Conservation (phyloP, 2,329 filamentous ascomycete genomes). For the Chrysosphaeria jannelii region DNA sequence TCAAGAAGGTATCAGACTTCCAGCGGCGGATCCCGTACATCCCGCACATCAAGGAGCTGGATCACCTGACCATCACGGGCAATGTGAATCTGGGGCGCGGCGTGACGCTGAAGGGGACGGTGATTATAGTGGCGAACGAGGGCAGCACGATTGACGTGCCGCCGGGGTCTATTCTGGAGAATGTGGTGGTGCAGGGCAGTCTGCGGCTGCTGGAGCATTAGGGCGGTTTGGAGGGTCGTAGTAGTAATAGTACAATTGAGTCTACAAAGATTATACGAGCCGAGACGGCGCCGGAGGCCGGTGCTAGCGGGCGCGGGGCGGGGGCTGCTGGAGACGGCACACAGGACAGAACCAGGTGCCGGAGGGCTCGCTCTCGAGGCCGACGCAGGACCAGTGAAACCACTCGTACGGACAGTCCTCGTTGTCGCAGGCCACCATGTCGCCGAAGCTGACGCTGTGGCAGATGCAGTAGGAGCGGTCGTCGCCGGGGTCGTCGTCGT, state of each 20-base stretch:
- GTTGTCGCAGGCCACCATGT: constrained; percentile 78
- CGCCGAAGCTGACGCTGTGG: constrained; percentile 56
- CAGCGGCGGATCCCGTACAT: constrained; percentile 66
- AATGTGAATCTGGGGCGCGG: constrained; percentile 89
- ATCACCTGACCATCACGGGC: constrained; percentile 91
- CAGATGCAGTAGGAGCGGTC: constrained; percentile 65
- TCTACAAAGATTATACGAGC: too few relatives aligned
- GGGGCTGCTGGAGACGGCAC: constrained; percentile 19
- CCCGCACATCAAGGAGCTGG: constrained; percentile 70
- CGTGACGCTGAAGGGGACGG: constrained; percentile 88
- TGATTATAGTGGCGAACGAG: constrained; percentile 96
- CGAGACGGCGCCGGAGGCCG: too few relatives aligned
- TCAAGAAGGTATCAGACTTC: constrained; percentile 99
- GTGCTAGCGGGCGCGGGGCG: too few relatives aligned
- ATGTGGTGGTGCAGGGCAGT: constrained; percentile 95
- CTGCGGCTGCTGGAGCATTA: constrained; percentile 44
- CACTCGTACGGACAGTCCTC: constrained; percentile 54
- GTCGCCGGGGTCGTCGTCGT: constrained; percentile 41
- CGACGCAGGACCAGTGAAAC: constrained; percentile 60
- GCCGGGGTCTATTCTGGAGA: constrained; percentile 87
- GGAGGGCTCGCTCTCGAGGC: constrained; percentile 34
- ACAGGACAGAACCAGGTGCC: constrained; percentile 38
- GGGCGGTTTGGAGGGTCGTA: too few relatives aligned
- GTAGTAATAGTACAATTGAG: too few relatives aligned
- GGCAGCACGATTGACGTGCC: constrained; percentile 95